These are phyloP conservation scores for Naegleria lovaniensis DNA, from an alignment of 208 protist species.

Conservation along the genomic window DNA sequence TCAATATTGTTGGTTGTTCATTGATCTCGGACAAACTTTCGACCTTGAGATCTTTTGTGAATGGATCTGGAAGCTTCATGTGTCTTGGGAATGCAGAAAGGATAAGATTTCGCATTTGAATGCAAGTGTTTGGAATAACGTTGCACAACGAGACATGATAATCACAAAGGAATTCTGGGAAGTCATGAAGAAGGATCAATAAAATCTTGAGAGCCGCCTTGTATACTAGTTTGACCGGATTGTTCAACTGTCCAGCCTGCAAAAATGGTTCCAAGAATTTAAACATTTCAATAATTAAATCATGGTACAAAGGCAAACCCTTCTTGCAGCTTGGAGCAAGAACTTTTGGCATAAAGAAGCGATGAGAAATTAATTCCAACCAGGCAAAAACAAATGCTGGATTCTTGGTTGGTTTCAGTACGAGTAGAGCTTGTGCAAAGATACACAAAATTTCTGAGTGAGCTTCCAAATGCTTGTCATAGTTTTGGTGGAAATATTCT, in stretches of 20 bases:
- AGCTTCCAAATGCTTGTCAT: slow-evolving; percentile 29
- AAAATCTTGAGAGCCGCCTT: slow-evolving; percentile 63
- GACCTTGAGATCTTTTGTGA: slow-evolving; percentile 76
- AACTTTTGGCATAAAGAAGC: slow-evolving; percentile 92
- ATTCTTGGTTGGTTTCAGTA: slow-evolving; percentile 72
- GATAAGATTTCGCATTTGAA: slow-evolving; percentile 96
- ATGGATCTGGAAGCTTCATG: slow-evolving; percentile 88
- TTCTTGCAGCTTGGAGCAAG: slow-evolving; percentile 46
- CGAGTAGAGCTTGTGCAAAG: slow-evolving; percentile 78
- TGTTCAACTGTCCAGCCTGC: slow-evolving; percentile 48
- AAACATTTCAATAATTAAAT: slow-evolving; percentile 61
- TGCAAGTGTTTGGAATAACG: slow-evolving; percentile 85
- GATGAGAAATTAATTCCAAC: slow-evolving; percentile 94
- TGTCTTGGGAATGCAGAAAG: slow-evolving; percentile 91
- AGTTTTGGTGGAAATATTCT: neutral
- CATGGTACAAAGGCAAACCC: slow-evolving; percentile 45
- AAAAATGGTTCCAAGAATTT: slow-evolving; percentile 68
- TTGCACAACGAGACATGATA: slow-evolving; percentile 92
- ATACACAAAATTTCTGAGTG: slow-evolving; percentile 57
- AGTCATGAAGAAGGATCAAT: slow-evolving; percentile 95
- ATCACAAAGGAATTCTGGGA: slow-evolving; percentile 96
- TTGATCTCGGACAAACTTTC: slow-evolving; percentile 73
- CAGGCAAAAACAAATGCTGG: slow-evolving; percentile 97
- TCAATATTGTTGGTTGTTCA: slow-evolving; percentile 56
- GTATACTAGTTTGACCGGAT: slow-evolving; percentile 67